These are phyloP conservation scores for Ligustrum vulgare DNA, from an alignment of 257 asterid genomes.

Conservation along the genomic window DNA sequence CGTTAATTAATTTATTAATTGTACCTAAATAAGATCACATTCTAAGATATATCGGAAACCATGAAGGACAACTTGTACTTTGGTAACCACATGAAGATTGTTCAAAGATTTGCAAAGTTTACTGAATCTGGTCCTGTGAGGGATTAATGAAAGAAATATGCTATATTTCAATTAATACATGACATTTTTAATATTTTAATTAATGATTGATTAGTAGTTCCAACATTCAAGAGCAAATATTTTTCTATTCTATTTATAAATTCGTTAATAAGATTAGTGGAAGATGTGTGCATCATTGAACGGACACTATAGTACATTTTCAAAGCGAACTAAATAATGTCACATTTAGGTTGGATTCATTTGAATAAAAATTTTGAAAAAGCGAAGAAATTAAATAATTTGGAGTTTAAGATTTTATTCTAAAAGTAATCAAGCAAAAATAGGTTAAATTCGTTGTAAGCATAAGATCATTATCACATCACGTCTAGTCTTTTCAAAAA, in stretches of 20 bases:
- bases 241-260: background rate
- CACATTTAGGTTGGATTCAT: background rate
- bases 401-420: too few relatives aligned
- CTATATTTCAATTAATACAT: background rate
- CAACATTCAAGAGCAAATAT: background rate
- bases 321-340: background rate
- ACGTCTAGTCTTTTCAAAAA: too few relatives aligned
- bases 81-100: background rate
- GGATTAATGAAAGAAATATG: background rate
- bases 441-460: too few relatives aligned
- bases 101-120: background rate
- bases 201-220: background rate
- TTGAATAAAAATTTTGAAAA: too few relatives aligned
- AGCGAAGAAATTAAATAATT: too few relatives aligned
- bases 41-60: background rate
- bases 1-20: background rate
- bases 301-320: background rate
- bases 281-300: background rate
- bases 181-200: background rate
- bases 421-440: too few relatives aligned
- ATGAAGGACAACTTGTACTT: background rate
- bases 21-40: conserved; percentile 2
- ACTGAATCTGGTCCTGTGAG: background rate
- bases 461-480: too few relatives aligned
- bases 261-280: background rate